phyloP scores from a whole-genome alignment of 2,329 filamentous ascomycete species.

The Apiospora arundinis region DNA sequence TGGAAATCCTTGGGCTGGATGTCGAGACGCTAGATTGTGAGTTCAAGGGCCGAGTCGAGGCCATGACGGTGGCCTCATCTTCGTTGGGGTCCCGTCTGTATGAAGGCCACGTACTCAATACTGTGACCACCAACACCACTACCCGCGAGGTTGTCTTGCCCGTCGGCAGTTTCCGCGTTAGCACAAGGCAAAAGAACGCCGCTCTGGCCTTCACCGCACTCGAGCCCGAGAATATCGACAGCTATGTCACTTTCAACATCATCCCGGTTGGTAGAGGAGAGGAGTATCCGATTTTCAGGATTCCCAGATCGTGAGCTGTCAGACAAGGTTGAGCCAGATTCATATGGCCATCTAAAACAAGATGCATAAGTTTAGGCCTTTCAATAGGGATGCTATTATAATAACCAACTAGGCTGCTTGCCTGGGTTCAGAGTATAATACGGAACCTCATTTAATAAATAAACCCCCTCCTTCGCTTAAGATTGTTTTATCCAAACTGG shows the following conservation, averaged over 20 bases:
- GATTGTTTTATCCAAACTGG: no score
- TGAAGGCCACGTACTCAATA: conserved; percentile 35
- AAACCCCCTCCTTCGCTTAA: no score
- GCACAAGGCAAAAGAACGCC: conserved; percentile 35
- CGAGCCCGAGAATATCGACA: conserved; percentile 38
- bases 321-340: no score
- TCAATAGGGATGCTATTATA: no score
- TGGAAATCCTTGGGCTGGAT: conserved; percentile 31
- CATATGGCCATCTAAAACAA: no score
- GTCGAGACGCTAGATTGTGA: conserved; percentile 33
- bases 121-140: conserved; percentile 30
- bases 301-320: conserved; percentile 6
- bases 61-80: conserved; percentile 30
- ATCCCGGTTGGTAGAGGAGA: conserved; percentile 33
- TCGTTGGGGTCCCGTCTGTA: conserved; percentile 30
- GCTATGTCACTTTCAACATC: conserved; percentile 36
- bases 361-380: no score
- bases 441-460: no score
- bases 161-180: conserved; percentile 32
- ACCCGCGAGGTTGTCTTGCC: conserved; percentile 31
- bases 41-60: conserved; percentile 33
- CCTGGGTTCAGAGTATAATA: no score
- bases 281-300: conserved; percentile 36
- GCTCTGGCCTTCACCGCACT: conserved; percentile 37
- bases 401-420: no score